Evolutionary conservation across 2,329 filamentous ascomycete species (phyloP).

Genomic region (Aspergillus udagawae): DNA sequence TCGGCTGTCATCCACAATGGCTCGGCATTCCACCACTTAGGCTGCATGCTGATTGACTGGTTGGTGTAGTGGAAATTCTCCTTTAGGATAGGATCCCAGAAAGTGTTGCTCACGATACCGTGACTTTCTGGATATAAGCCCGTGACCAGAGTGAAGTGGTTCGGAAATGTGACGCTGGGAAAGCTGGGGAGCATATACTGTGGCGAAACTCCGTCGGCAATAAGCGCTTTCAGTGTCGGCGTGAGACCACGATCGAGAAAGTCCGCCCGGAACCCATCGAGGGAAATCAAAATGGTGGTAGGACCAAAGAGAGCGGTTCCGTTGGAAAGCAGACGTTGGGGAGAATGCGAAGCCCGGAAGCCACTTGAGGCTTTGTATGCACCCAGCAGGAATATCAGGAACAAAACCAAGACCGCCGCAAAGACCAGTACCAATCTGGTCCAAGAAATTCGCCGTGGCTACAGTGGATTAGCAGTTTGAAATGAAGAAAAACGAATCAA

Average conservation of each 20-base stretch:
- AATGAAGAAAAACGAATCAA: constrained; percentile 7
- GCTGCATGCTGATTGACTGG: constrained; percentile 67
- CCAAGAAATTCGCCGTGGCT: constrained; percentile 24
- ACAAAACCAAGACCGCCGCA: constrained; percentile 48
- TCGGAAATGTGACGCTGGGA: constrained; percentile 92
- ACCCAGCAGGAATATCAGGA: constrained; percentile 52
- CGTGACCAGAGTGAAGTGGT: constrained; percentile 91
- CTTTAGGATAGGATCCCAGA: constrained; percentile 76
- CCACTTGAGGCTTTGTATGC: constrained; percentile 53
- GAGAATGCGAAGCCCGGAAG: constrained; percentile 25
- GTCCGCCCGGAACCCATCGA: constrained; percentile 94
- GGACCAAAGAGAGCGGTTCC: constrained; percentile 85
- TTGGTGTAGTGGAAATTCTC: constrained; percentile 88
- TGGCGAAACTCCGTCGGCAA: constrained; percentile 81
- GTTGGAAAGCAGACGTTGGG: constrained; percentile 55
- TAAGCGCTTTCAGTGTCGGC: constrained; percentile 72
- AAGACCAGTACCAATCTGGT: constrained; percentile 38
- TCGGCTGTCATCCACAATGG: constrained; percentile 94
- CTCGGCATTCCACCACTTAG: constrained; percentile 93
- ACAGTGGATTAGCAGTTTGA: not conserved
- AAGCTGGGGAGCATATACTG: constrained; percentile 93
- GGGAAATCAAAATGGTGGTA: constrained; percentile 87
- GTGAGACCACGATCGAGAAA: constrained; percentile 82
- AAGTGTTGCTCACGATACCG: constrained; percentile 88
- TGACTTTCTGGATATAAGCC: constrained; percentile 90